Evolutionary conservation across 345 rosid species (phyloP), one percentile per base, ranked within the genome.

Genomic region (Turnera subulata): DNA sequence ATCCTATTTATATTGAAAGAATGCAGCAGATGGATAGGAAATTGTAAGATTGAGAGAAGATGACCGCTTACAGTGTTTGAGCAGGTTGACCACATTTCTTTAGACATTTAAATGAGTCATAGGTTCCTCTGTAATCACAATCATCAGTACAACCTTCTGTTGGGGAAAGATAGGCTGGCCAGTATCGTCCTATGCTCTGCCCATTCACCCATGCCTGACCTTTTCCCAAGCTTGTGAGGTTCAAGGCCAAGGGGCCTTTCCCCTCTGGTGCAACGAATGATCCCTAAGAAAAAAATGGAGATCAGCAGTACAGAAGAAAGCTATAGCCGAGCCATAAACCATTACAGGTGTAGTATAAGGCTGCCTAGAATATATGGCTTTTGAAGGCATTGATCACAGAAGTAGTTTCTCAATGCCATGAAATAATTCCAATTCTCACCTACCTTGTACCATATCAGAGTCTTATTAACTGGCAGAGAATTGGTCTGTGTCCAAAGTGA

Each of bases 121-220:
- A 68, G 40, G 69, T 4, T 61, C 87, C 87, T 70, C 85, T 69
- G 61, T 84, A 84, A 64, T 81, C 81, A 16, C 86, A 84, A 24
- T 56, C 61, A 16, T 77, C 58, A 11, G 63, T 67, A 54, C 86
- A 81, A 56, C 83, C 82, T 0, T 62, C 66, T 16, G 75, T 10
- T 1, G 82, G 80, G 6, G 86, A 71, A 38, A 71, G 81, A 72
- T 81, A 77, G 14, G 80, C 75, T 0, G 80, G 70, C 86, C 90
- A 84, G 66, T 84, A 81, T 54, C 82, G 74, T 13, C 90, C 84
- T 13, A 79, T 73, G 64, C 77, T 70, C 48, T 77, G 73, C 20
- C 86, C 84, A 11, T 84, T 81, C 22, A 84, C 73, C 90, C 86
- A 81, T 18, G 84, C 90, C 70, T 81, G 81, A 55, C 90, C 84